These are phyloP conservation scores for Blastomyces percursus DNA, from an alignment of 2,329 filamentous ascomycete species.

Conservation along the genomic window DNA sequence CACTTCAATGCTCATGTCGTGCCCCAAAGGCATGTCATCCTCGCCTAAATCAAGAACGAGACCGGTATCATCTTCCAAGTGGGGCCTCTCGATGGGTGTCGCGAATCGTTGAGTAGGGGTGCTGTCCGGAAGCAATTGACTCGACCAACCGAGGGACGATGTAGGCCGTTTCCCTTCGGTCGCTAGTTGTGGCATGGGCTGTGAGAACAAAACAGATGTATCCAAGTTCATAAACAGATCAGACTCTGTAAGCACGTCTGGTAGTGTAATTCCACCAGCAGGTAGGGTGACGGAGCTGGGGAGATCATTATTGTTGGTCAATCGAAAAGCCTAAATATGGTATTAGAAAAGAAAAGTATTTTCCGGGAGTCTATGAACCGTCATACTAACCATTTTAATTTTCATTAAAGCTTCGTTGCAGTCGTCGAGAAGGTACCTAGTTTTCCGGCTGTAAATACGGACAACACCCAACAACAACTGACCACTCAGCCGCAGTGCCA, in stretches of 20 bases:
- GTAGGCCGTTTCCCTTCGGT: slow-evolving; percentile 25
- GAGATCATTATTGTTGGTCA: slow-evolving; percentile 88
- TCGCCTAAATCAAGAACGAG: slow-evolving; percentile 61
- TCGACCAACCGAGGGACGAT: slow-evolving; percentile 47
- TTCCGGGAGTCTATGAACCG: background rate
- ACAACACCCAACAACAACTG: slow-evolving; percentile 93
- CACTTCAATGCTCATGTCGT: slow-evolving; percentile 64
- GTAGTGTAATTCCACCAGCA: slow-evolving; percentile 75
- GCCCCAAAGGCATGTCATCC: slow-evolving; percentile 56
- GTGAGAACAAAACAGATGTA: slow-evolving; percentile 69
- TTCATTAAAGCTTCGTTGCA: slow-evolving; percentile 96
- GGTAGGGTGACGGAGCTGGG: slow-evolving; percentile 70
- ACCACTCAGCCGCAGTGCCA: slow-evolving; percentile 86
- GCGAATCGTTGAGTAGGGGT: slow-evolving; percentile 47
- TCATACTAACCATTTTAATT: slow-evolving; percentile 76
- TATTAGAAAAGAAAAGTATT: slow-evolving; percentile 24
- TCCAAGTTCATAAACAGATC: slow-evolving; percentile 79
- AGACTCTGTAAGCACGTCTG: slow-evolving; percentile 85
- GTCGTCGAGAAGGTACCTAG: slow-evolving; percentile 89
- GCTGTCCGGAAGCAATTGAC: slow-evolving; percentile 67
- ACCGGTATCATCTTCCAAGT: slow-evolving; percentile 56
- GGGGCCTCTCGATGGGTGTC: slow-evolving; percentile 39
- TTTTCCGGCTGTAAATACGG: slow-evolving; percentile 94
- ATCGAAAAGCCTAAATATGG: slow-evolving; percentile 67
- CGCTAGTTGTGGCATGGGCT: slow-evolving; percentile 45